These are phyloP conservation scores for Triticum dicoccoides DNA, from an alignment of 176 grass and related monocot genomes.

Conservation along the genomic window DNA sequence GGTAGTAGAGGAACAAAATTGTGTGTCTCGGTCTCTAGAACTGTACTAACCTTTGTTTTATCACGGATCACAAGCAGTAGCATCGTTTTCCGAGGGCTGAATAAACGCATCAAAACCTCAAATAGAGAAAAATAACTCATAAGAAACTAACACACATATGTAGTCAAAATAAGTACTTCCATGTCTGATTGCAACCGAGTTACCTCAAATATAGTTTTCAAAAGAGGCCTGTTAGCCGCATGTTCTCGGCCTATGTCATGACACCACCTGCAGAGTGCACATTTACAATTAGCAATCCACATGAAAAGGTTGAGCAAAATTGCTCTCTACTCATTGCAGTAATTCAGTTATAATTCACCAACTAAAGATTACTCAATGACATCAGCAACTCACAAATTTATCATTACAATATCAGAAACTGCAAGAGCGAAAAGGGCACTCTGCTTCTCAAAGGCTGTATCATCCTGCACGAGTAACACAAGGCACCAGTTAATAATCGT, in stretches of 20 bases:
- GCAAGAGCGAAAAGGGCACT: conserved; percentile 82
- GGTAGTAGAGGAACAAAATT: background rate
- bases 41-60: conserved; percentile 72
- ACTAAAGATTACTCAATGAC: background rate
- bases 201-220: conserved; percentile 86
- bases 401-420: conserved; percentile 85
- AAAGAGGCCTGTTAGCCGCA: conserved; percentile 72
- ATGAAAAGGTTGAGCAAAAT: conserved; percentile 6
- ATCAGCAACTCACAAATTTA: conserved; percentile 67
- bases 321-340: background rate
- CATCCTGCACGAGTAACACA: conserved; percentile 52
- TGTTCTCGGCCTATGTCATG: conserved; percentile 89
- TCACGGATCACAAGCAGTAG: conserved; percentile 83
- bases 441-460: conserved; percentile 84
- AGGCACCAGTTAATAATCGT: background rate
- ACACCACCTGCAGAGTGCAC: conserved; percentile 66
- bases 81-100: conserved; percentile 58
- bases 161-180: conserved; percentile 16
- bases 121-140: conserved; percentile 12
- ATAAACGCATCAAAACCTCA: conserved; percentile 75
- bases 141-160: conserved; percentile 10
- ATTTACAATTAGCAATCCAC: background rate
- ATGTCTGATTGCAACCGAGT: background rate
- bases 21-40: background rate
- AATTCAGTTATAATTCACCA: background rate